Base-by-base conservation (phyloP, 2,329 filamentous ascomycete genomes). In the Diplodia sapinea region DNA sequence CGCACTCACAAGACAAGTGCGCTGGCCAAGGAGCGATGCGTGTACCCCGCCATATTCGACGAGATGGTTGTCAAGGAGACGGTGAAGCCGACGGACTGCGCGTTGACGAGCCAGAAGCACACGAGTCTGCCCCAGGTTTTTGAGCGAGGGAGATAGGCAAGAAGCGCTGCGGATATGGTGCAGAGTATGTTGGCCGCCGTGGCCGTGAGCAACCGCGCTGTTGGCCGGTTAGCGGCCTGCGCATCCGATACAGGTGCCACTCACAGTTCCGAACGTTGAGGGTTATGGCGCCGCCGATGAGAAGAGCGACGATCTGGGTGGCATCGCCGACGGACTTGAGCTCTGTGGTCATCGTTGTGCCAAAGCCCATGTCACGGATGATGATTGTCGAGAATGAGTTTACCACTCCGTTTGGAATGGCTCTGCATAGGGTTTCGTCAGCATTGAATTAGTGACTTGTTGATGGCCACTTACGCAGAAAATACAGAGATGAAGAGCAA, bases 1-100 rank as follows among this genome's bases (percentile, higher is more conserved):
- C 2, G 17, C 1, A 31, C 50, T 29, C 13, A 52, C 50, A 80
- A 79, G 8, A 79, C 69, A 40, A 80, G 55, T 1, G 77, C 77
- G 68, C 72, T 78, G 2, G 78, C 77, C 47, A 78, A 65, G 4
- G 75, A 71, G 3, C 77, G 70, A 65, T 79, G 77, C 1, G 77
- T 79, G 67, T 79, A 79, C 0, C 77, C 77, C 2, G 75, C 77
- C 76, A 79, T 79, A 47, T 79, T 79, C 2, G 75, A 78, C 1
- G 73, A 77, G 15, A 79, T 73, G 1, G 74, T 79, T 0, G 74
- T 73, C 9, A 80, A 69, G 1, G 76, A 75, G 7, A 80, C 71
- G 1, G 78, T 78, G 57, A 79, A 80, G 15, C 77, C 77, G 6
- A 80, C 76, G 1, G 74, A 76, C 66, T 80, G 78, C 1, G 76